phyloP scores from a whole-genome alignment of 257 asterid genomes.

The Anisodus tanguticus region DNA sequence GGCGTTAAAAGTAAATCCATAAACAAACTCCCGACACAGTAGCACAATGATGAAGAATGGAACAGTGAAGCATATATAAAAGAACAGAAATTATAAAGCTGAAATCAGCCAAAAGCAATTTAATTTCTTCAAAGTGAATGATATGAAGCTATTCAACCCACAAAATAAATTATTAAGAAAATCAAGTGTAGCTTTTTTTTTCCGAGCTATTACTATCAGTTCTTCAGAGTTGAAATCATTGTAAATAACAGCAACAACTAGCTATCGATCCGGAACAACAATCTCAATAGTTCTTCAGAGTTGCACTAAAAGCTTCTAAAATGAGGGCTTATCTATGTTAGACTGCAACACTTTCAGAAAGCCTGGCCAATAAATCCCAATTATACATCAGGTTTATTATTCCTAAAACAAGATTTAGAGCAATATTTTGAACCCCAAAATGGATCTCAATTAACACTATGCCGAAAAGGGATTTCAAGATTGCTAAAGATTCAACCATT shows the following conservation, averaged over 20 bases:
- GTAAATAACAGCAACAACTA: not conserved
- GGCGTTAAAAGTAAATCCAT: not conserved
- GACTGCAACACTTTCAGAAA: not conserved
- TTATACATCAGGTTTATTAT: not conserved
- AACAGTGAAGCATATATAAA: not conserved
- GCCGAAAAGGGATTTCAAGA: not conserved
- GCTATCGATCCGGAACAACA: not conserved
- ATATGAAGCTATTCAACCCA: not conserved
- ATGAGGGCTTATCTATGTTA: not conserved
- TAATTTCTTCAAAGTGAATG: not conserved
- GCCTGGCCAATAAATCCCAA: constrained; percentile 3
- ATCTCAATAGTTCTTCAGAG: not conserved
- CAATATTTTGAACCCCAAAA: not conserved
- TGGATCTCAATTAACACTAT: not conserved
- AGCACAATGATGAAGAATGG: not conserved
- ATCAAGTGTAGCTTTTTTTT: not conserved
- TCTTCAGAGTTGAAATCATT: not conserved
- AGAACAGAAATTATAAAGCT: not conserved
- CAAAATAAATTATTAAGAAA: not conserved
- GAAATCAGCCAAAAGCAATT: not conserved
- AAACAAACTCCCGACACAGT: not conserved
- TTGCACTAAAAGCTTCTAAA: not conserved
- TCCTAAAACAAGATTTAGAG: constrained; percentile 2
- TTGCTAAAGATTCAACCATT: not conserved
- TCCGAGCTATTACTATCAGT: not conserved